phyloP scores from a whole-genome alignment of 768 basidiomycete genomes.

The Pulveroboletus ravenelii region DNA sequence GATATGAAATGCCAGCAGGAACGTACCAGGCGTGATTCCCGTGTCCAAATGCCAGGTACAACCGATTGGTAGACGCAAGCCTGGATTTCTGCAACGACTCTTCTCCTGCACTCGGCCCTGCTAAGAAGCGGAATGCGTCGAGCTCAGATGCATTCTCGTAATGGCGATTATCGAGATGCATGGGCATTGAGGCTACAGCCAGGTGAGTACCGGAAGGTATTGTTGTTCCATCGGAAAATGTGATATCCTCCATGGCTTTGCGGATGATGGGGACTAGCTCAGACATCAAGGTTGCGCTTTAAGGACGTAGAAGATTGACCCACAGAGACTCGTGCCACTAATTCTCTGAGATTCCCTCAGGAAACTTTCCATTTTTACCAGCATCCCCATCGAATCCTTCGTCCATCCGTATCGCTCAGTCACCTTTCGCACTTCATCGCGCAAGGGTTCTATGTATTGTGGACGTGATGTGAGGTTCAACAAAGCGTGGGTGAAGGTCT shows the following conservation, averaged over 20 bases:
- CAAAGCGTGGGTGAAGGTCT: constrained; percentile 37
- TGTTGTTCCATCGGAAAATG: constrained; percentile 33
- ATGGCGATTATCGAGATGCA: constrained; percentile 37
- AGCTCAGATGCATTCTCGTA: constrained; percentile 43
- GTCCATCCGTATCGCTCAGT: constrained; percentile 31
- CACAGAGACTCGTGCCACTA: constrained; percentile 32
- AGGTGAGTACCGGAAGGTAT: constrained; percentile 38
- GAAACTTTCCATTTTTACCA: constrained; percentile 41
- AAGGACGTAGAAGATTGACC: constrained; percentile 4
- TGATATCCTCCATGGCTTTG: constrained; percentile 32
- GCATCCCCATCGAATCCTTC: constrained; percentile 29
- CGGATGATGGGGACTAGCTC: constrained; percentile 28
- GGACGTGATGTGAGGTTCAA: constrained; percentile 39
- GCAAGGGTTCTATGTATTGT: constrained; percentile 35
- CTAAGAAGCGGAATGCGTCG: constrained; percentile 38
- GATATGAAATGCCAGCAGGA: not conserved
- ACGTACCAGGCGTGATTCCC: constrained; percentile 35
- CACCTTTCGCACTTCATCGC: constrained; percentile 36
- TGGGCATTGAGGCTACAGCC: constrained; percentile 27
- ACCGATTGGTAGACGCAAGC: constrained; percentile 27
- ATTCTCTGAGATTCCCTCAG: constrained; percentile 38
- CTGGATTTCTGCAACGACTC: constrained; percentile 25
- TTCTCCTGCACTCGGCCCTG: constrained; percentile 22
- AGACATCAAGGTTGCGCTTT: constrained; percentile 3
- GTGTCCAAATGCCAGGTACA: constrained; percentile 34